Evolutionary conservation across 306 rosid species (phyloP), one percentile per base, ranked within the genome.

Genomic region (Prosopis cineraria): DNA sequence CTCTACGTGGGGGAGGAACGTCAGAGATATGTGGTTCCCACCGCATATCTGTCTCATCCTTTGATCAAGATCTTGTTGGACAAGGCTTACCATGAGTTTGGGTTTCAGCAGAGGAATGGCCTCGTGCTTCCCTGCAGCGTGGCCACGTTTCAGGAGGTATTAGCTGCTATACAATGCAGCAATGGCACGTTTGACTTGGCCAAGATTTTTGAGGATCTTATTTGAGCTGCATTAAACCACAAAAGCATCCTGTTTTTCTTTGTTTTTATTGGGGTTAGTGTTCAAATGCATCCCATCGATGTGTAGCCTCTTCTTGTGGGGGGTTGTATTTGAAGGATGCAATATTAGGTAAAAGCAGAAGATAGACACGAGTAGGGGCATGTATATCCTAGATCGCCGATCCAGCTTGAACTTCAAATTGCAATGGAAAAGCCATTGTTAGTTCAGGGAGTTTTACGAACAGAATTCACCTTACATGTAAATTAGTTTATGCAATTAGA

Each of bases 41-140:
- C 94, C 0, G 56, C 85, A 48, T 92, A 74, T 76, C 94, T 94
- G 22, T 76, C 85, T 40, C 98, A 94, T 58, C 98, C 98, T 0
- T 88, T 94, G 27, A 88, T 94, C 86, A 94, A 90, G 95, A 94
- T 94, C 85, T 52, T 92, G 76, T 36, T 92, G 79, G 94, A 94
- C 67, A 94, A 90, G 80, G 83, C 94, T 0, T 80, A 75, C 75
- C 70, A 90, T 25, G 98, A 92, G 82, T 94, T 89, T 72, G 98
- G 98, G 22, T 94, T 89, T 25, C 78, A 85, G 16, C 97, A 92
- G 60, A 88, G 82, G 75, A 81, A 64, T 72, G 96, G 94, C 3
- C 88, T 94, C 0, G 94, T 88, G 1, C 87, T 94, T 76, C 97
- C 97, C 20, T 92, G 96, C 81, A 89, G 78, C 66, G 93, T 92